Evolutionary conservation across 306 rosid genomes (phyloP), one percentile per base, ranked within the genome.

Genomic region (Elaeagnus macrophylla): DNA sequence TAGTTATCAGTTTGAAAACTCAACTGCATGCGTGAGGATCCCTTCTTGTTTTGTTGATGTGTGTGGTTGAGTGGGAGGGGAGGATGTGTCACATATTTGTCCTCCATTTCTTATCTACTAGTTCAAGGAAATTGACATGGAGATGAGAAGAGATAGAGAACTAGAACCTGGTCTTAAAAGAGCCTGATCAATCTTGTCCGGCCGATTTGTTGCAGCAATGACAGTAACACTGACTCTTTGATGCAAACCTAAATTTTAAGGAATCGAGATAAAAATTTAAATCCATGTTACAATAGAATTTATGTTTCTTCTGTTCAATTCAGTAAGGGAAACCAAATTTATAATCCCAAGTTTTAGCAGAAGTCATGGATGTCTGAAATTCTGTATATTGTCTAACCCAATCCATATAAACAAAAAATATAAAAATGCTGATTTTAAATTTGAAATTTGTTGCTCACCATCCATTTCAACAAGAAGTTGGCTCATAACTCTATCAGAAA

Each of bases 151-250:
- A 17, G 54, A 56, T 36, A 52, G 15, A 56, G 14, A 60, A 37
- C 46, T 52, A 52, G 48, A 60, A 86, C 97, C 95, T 79, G 90
- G 97, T 68, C 94, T 78, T 61, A 90, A 75, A 55, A 90, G 91
- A 37, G 97, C 97, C 61, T 84, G 73, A 64, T 83, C 89, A 57
- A 86, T 86, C 77, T 80, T 90, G 80, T 90, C 97, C 3, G 95
- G 97, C 60, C 91, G 73, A 76, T 90, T 90, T 51, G 97, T 90
- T 48, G 97, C 94, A 66, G 94, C 97, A 59, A 90, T 78, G 57
- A 90, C 94, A 57, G 86, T 76, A 56, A 90, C 97, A 62, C 81
- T 64, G 59, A 77, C 88, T 75, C 95, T 86, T 62, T 82, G 83
- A 62, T 78, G 91, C 67, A 90, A 77, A 72, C 97, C 97, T 90